phyloP scores from a whole-genome alignment of 2,329 filamentous ascomycete species.

The Scopulariopsis brevicaulis region DNA sequence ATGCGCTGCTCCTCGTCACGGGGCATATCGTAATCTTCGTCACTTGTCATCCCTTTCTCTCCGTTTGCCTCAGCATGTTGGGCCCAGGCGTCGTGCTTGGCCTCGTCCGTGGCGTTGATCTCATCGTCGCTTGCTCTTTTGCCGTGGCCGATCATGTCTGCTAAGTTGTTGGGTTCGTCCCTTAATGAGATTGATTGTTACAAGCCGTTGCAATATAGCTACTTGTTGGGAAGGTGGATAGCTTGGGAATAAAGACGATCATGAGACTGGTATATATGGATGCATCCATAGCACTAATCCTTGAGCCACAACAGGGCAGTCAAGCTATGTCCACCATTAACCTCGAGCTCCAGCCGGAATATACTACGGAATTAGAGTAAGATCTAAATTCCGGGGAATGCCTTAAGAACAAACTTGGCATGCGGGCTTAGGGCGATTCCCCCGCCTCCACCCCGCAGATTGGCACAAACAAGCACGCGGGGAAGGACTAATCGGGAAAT shows the following conservation, averaged over 20 bases:
- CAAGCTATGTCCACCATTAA: no score
- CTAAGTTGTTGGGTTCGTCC: neutral
- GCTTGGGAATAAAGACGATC: no score
- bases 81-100: neutral
- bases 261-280: neutral
- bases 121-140: neutral
- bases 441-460: no score
- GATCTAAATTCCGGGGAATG: neutral
- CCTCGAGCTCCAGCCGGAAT: neutral
- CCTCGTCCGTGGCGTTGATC: neutral
- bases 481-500: no score
- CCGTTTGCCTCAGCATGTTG: neutral
- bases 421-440: no score
- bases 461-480: no score
- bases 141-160: neutral
- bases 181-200: neutral
- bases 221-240: no score
- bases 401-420: neutral
- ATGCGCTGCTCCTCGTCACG: conserved; percentile 4
- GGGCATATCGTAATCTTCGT: neutral
- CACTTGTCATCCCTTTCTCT: neutral
- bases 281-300: neutral
- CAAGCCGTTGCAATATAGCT: no score
- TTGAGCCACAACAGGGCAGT: no score
- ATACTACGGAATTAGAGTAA: neutral